Evolutionary conservation across 495 filamentous ascomycete genomes (phyloP).

Genomic region (Antarctomyces pellizariae): DNA sequence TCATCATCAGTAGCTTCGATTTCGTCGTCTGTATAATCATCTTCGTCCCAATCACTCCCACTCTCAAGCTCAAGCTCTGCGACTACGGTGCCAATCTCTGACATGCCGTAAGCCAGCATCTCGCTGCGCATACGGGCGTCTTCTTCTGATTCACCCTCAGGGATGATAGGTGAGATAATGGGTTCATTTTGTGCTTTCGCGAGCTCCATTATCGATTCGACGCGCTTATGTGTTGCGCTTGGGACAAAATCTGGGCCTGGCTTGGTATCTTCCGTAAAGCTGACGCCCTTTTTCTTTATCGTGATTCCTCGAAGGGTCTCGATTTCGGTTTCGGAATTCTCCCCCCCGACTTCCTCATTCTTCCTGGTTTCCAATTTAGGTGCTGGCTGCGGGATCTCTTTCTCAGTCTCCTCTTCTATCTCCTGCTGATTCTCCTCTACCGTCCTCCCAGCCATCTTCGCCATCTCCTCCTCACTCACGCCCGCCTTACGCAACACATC

Average conservation of each 20-base stretch:
- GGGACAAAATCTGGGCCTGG: constrained; percentile 14
- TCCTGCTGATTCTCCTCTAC: constrained; percentile 3
- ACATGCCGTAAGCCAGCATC: constrained; percentile 77
- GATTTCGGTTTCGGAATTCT: neutral
- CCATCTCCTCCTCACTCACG: constrained; percentile 26
- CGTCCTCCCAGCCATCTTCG: constrained; percentile 8
- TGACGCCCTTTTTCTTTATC: constrained; percentile 12
- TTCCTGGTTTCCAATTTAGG: neutral
- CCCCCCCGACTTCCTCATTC: neutral
- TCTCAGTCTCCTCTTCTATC: constrained; percentile 2
- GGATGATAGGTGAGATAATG: constrained; percentile 17
- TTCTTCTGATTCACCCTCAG: constrained; percentile 47
- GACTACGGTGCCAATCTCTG: constrained; percentile 69
- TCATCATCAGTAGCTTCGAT: constrained; percentile 29
- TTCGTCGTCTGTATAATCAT: constrained; percentile 32
- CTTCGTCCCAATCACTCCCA: constrained; percentile 25
- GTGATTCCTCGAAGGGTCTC: too few species aligned
- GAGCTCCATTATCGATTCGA: constrained; percentile 25
- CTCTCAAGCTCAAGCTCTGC: constrained; percentile 82
- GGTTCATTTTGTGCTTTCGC: constrained; percentile 21
- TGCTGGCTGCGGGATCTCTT: constrained; percentile 1
- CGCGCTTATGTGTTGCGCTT: constrained; percentile 16
- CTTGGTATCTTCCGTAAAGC: constrained; percentile 28
- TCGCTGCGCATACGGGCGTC: constrained; percentile 63
- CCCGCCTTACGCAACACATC: constrained; percentile 51